Conservation (phyloP, 116 monocot species). For the Zostera marina region DNA sequence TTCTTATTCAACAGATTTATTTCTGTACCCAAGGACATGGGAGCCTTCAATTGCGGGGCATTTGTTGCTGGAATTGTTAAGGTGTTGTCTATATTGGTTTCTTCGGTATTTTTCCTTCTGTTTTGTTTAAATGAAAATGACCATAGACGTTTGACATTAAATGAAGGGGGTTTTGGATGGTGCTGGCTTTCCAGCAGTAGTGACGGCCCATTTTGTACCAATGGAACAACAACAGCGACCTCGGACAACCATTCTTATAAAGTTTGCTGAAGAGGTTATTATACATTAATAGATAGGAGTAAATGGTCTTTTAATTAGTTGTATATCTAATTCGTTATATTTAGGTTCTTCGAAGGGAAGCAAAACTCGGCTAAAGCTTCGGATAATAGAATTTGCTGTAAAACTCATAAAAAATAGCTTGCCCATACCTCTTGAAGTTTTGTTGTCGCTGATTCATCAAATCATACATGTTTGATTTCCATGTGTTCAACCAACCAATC, state of each 20-base stretch:
- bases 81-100: constrained; percentile 18
- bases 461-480: too few species aligned
- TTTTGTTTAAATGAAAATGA: not conserved
- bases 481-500: too few species aligned
- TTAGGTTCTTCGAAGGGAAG: constrained; percentile 16
- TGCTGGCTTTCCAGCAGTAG: constrained; percentile 96
- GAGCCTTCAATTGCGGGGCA: constrained; percentile 93
- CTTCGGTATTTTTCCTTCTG: not conserved
- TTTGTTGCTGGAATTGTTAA: constrained; percentile 97
- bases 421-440: too few species aligned
- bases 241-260: constrained; percentile 88
- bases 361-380: constrained; percentile 6
- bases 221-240: constrained; percentile 89
- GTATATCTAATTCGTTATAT: not conserved
- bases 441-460: too few species aligned
- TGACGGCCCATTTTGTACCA: constrained; percentile 95
- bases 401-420: too few species aligned
- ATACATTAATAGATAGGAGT: too few species aligned
- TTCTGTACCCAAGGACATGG: constrained; percentile 99
- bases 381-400: too few species aligned
- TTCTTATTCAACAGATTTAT: constrained; percentile 40
- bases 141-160: not conserved
- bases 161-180: constrained; percentile 73
- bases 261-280: constrained; percentile 91
- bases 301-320: too few species aligned